Evolutionary conservation across 176 grass and related monocot species (phyloP), one percentile per base, ranked within the genome.

Genomic region (Thalia dealbata): DNA sequence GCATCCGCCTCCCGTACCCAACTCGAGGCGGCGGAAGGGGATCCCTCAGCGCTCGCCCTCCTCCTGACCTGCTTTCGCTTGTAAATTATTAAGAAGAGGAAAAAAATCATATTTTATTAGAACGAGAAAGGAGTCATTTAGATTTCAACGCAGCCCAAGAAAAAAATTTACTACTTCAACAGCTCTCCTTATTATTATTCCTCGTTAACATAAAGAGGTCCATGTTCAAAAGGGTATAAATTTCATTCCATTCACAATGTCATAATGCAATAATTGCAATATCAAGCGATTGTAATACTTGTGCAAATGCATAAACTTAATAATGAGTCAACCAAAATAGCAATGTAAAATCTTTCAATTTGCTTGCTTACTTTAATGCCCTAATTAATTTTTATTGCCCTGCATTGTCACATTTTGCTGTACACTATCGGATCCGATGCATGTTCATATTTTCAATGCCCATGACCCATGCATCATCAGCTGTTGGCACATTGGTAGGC

Each of bases 41-140:
- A 86, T 81, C 22, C 89, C 89, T 14, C 89, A 86, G 50, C 89
- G 89, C 55, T 86, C 89, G 28, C 89, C 89, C 0, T 86, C 83
- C 54, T 86, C 86, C 29, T 92, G 86, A 92, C 54, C 19, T 3
- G 9, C 60, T 46, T 51, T 28, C 15, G 26, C 65, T 18, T 25
- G 52, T 21, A 10, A 14, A 22, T 26, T 64, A 74, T 3, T 21
- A 60, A 64, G 61, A 72, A 50, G 38, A 41, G 0, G 21, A 19
- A 56, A 18, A 73, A 52, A 52, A 52, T 52, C 16, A 18, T 35
- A 30, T 55, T 18, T 73, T 73, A 68, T 26, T 61, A 32, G 62
- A 75, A 64, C 50, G 48, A 41, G 58, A 75, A 75, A 71, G 46
- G 1, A 76, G 11, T 27, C 60, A 27, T 63, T 61, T 29, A 63